Conservation (phyloP, 225 moss, liverwort and hornwort species). For the Bryoerythrophyllum caledonicum region DNA sequence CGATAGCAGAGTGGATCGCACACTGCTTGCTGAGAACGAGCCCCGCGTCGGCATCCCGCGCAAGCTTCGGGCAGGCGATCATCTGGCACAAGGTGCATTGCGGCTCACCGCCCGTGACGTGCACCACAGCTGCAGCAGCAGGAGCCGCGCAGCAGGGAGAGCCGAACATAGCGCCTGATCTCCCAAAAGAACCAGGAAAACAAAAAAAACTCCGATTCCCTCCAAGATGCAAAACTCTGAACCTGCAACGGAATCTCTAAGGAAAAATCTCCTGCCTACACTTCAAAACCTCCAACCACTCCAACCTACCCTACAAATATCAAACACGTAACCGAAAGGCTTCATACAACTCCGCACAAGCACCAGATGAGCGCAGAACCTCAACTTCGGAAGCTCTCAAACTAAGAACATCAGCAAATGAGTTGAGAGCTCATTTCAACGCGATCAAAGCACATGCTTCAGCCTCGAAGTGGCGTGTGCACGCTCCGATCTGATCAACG, state of each 20-base stretch:
- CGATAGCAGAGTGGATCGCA: constrained; percentile 62
- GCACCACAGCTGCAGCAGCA: constrained; percentile 17
- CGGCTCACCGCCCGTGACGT: constrained; percentile 28
- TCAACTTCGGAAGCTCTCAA: not conserved
- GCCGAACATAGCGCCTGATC: constrained; percentile 33
- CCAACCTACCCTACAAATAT: not conserved
- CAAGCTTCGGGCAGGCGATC: constrained; percentile 58
- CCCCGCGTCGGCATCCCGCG: constrained; percentile 37
- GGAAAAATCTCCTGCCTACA: not conserved
- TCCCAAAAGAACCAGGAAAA: not conserved
- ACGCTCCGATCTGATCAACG: not conserved
- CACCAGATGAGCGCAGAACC: too few relatives aligned
- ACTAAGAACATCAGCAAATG: not conserved
- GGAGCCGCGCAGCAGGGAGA: constrained; percentile 25
- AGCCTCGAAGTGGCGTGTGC: constrained; percentile 17
- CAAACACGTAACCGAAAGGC: not conserved
- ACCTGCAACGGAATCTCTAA: not conserved
- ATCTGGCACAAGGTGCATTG: constrained; percentile 60
- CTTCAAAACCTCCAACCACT: not conserved
- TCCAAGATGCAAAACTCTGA: not conserved
- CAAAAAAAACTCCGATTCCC: not conserved
- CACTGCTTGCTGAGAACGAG: constrained; percentile 45
- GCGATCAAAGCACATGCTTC: not conserved
- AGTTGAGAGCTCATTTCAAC: not conserved
- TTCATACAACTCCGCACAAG: not conserved